Conservation (phyloP, 208 protist genomes). For the Acanthamoeba lenticulata region DNA sequence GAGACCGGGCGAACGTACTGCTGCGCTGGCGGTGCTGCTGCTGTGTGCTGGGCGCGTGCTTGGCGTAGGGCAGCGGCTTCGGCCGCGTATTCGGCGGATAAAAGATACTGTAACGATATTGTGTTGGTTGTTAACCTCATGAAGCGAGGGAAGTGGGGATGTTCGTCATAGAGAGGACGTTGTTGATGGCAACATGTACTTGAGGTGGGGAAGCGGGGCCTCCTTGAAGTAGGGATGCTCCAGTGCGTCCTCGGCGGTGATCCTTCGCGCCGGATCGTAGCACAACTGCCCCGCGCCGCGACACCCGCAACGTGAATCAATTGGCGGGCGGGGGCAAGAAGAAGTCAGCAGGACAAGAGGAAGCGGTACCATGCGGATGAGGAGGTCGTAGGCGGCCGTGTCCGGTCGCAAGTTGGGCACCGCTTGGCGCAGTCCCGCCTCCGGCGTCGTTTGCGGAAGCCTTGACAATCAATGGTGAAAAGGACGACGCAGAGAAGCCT, state of each 20-base stretch:
- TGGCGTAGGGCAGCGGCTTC: slow-evolving; percentile 42
- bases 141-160: neutral
- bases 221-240: slow-evolving; percentile 83
- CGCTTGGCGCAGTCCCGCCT: neutral
- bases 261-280: slow-evolving; percentile 75
- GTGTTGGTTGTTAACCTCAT: too few relatives aligned
- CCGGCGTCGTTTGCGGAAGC: neutral
- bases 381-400: slow-evolving; percentile 36
- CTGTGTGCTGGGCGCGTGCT: slow-evolving; percentile 3
- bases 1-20: neutral
- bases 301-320: neutral
- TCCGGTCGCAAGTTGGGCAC: neutral
- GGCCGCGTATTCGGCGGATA: neutral
- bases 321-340: neutral
- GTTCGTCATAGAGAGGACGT: neutral
- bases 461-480: neutral
- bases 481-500: neutral
- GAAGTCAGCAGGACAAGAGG: neutral
- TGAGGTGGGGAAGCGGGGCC: slow-evolving; percentile 65
- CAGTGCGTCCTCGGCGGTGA: slow-evolving; percentile 73
- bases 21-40: neutral
- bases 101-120: slow-evolving; percentile 37
- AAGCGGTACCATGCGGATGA: neutral
- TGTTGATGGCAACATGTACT: too few relatives aligned
- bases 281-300: slow-evolving; percentile 20